Percentiles rank a stretch among this genome's conserved stretches.
phyloP scores from a whole-genome alignment of 192 early-diverging fungal species.

The Podila verticillata region DNA sequence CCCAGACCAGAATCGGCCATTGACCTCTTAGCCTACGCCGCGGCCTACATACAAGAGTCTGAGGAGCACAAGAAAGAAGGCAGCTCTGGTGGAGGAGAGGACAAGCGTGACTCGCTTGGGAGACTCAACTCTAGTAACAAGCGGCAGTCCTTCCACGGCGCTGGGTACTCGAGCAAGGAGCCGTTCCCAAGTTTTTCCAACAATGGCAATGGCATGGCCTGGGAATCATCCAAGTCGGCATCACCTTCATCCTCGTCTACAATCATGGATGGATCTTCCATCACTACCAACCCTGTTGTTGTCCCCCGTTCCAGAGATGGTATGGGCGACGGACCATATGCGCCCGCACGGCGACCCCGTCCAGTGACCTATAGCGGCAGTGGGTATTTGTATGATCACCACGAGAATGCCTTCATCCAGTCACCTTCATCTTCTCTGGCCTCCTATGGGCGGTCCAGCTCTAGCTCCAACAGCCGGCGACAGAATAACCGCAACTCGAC shows the following conservation, averaged over 20 bases:
- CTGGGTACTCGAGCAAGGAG: constrained; percentile 43
- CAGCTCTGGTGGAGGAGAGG: constrained; percentile 6
- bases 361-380: constrained; percentile 49
- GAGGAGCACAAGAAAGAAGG: constrained; percentile 49
- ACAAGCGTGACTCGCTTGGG: constrained; percentile 24
- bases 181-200: constrained; percentile 4
- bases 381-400: constrained; percentile 43
- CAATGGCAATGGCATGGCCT: constrained; percentile 23
- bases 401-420: constrained; percentile 41
- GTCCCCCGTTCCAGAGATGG: constrained; percentile 23
- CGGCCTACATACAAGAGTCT: constrained; percentile 37
- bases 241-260: not conserved
- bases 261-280: not conserved
- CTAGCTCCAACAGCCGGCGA: constrained; percentile 10
- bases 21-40: constrained; percentile 47
- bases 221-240: constrained; percentile 17
- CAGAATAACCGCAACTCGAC: constrained; percentile 37
- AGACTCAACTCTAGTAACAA: constrained; percentile 32
- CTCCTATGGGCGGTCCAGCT: constrained; percentile 4
- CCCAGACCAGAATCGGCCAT: constrained; percentile 45
- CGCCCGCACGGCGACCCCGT: constrained; percentile 21
- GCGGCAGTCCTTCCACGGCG: constrained; percentile 46
- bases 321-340: constrained; percentile 36
- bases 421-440: constrained; percentile 32
- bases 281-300: constrained; percentile 15